Base-by-base conservation (phyloP, 2,329 filamentous ascomycete species). In the Pseudopithomyces maydicus region DNA sequence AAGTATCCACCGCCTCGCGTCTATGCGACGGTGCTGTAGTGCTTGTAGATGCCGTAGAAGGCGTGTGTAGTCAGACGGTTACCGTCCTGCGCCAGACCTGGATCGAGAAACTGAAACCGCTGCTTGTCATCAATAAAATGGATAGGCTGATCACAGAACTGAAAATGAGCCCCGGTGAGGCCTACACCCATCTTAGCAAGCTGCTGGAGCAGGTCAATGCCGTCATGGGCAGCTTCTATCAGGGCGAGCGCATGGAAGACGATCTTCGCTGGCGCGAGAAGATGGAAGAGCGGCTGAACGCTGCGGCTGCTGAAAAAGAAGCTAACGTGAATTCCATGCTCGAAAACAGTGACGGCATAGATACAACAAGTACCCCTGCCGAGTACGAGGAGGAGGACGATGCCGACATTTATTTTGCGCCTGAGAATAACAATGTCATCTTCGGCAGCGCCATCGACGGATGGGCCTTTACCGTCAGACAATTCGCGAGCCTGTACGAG, bases 111-210 rank as follows among this genome's bases (percentile, higher is more conserved):
- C 83, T 99, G 59, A 97, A 96, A 76, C 95, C 95, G 1, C 80
- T 99, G 38, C 83, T 99, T 41, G 92, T 98, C 54, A 94, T 99
- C 77, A 99, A 99, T 81, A 99, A 99, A 78, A 96, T 99, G 82
- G 95, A 99, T 77, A 87, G 95, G 55, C 84, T 99, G 54, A 85
- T 99, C 55, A 97, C 92, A 2, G 95, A 99, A 79, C 83, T 97
- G 52, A 94, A 96, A 74, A 93, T 99, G 90, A 96, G 88, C 7
- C 92, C 95, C 0, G 82, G 79, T 15, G 95, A 99, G 75, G 95
- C 95, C 35, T 96, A 96, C 71, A 87, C 88, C 22, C 95, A 99
- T 78, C 79, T 99, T 14, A 92, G 84, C 75, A 95, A 93, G 74
- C 83, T 98, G 3, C 78, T 99, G 7, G 95, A 98, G 74, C 95